A percentile compares a stretch with the other conserved stretches of the same genome.
Conservation (phyloP, 257 asterid genomes). For the Nicotiana paniculata region DNA sequence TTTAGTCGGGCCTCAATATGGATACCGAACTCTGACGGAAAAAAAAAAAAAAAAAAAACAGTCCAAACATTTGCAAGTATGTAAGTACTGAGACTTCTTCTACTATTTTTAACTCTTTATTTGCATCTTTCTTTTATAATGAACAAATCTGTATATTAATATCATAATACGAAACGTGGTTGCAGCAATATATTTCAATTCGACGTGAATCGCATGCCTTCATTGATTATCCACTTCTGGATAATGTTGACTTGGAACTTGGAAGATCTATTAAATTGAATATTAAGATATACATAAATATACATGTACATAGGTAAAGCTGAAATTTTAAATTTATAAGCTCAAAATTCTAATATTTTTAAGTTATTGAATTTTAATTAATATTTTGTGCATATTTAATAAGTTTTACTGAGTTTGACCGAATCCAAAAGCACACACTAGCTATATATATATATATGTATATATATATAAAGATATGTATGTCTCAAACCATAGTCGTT, state of each 20-base stretch:
- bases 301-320: too few species aligned
- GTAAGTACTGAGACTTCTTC: background rate
- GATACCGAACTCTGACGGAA: rapidly evolving
- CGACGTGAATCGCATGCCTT: slow-evolving; percentile 5
- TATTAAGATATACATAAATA: background rate
- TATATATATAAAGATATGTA: too few species aligned
- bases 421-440: too few species aligned
- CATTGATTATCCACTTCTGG: background rate
- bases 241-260: background rate
- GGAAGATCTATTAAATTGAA: background rate
- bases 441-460: too few species aligned
- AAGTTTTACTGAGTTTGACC: too few species aligned
- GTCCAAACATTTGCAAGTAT: background rate
- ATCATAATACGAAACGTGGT: background rate
- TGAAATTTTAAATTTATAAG: too few species aligned
- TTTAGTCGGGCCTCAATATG: too few species aligned
- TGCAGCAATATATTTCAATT: background rate
- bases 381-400: too few species aligned
- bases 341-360: too few species aligned
- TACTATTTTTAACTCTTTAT: background rate
- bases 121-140: background rate
- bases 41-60: background rate
- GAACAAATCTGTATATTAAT: background rate
- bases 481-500: background rate
- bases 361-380: too few species aligned